A percentile compares a stretch with the other conserved stretches of the same genome.
Evolutionary conservation across 2,329 filamentous ascomycete species (phyloP).

Genomic region (Aspergillus chevalieri): DNA sequence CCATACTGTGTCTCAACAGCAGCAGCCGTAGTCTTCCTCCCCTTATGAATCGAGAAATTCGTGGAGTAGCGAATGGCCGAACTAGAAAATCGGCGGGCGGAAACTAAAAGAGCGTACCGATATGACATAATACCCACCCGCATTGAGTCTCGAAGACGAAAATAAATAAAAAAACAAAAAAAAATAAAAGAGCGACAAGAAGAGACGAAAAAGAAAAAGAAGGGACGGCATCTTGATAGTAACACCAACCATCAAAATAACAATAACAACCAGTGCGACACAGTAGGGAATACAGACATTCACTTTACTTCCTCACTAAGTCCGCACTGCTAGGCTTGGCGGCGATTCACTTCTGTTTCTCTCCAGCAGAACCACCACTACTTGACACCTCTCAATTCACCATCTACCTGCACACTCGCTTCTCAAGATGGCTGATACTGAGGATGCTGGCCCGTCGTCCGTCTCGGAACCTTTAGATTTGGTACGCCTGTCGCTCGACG

Average conservation of each 20-base stretch:
- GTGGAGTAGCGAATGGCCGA: background rate
- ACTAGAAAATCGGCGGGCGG: background rate
- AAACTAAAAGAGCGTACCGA: background rate
- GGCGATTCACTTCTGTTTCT: constrained; percentile 1
- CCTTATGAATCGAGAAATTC: background rate
- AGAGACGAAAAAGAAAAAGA: background rate
- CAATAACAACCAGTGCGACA: background rate
- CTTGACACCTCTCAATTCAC: background rate
- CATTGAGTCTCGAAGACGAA: background rate
- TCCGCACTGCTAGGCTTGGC: background rate
- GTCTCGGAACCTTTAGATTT: constrained; percentile 92
- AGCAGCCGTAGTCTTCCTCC: background rate
- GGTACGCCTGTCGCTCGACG: constrained; percentile 87
- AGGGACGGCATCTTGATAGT: background rate
- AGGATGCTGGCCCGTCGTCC: constrained; percentile 61
- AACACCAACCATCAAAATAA: background rate
- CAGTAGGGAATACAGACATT: background rate
- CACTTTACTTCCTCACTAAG: background rate
- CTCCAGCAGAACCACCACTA: background rate
- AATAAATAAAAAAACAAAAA: background rate
- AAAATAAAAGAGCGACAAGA: background rate
- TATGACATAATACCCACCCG: background rate
- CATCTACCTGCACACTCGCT: background rate
- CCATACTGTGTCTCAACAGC: background rate
- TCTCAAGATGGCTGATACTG: constrained; percentile 69